Base-by-base conservation (phyloP, 2,329 filamentous ascomycete genomes). In the Hypoxylon sp. region DNA sequence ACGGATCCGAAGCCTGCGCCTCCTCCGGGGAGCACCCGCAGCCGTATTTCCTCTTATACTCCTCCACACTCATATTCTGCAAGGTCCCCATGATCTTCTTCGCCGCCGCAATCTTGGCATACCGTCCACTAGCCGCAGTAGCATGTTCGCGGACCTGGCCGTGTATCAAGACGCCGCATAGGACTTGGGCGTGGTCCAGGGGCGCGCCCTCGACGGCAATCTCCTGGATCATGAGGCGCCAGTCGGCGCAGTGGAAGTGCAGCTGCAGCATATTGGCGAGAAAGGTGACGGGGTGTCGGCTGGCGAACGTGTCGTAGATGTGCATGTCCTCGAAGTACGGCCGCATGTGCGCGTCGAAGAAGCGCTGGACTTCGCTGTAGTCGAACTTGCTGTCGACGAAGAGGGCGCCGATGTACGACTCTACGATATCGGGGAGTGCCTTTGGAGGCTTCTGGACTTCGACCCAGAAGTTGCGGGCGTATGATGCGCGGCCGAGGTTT, bases 311-410 rank as follows among this genome's bases (percentile, higher is more conserved):
- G 77, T 98, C 94, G 77, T 97, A 97, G 39, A 96, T 85, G 2
- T 84, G 82, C 89, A 98, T 97, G 77, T 97, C 91, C 54, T 86
- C 83, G 76, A 98, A 98, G 80, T 89, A 97, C 2, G 88, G 89
- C 61, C 85, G 84, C 59, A 98, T 86, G 68, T 94, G 88, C 12
- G 73, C 76, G n/a, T 87, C 79, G 78, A 97, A 97, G 80, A 99
- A 98, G 0, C 76, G 75, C 67, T 91, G 87, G 0, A 98, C 91
- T 16, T 89, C 83, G 11, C 77, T 77, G 77, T 91, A 97, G 74
- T 96, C 81, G 79, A 95, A 98, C 47, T 85, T 83, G 0, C 92
- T 91, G 78, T 99, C 96, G 9, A 99, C 91, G 76, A 98, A 98
- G 21, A 97, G 84, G 19, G 95, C 95, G 1, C 94, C 96, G 2